Evolutionary conservation across 306 rosid genomes (phyloP).

Genomic region (Abrus precatorius): DNA sequence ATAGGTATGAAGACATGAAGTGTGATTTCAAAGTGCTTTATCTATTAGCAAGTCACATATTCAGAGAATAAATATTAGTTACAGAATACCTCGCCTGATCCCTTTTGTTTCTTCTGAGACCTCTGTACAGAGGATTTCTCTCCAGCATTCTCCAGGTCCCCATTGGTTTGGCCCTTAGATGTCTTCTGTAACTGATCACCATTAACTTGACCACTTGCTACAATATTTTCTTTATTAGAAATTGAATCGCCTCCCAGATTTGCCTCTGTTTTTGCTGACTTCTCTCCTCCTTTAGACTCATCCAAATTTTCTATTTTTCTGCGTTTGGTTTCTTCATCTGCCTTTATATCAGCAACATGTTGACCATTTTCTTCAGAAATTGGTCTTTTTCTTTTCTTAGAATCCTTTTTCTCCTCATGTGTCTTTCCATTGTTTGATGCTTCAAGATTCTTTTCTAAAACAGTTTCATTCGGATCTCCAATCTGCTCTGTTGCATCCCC

Average conservation of each 20-base stretch:
- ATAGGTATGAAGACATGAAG: neutral
- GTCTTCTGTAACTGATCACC: conserved; percentile 38
- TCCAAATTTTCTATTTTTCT: conserved; percentile 58
- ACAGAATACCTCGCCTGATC: conserved; percentile 75
- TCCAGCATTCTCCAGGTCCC: conserved; percentile 47
- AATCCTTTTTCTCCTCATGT: conserved; percentile 54
- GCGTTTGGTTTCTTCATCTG: conserved; percentile 69
- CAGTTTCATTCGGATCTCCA: conserved; percentile 48
- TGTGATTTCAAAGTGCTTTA: conserved; percentile 11
- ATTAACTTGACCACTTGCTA: conserved; percentile 27
- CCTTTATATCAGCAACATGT: conserved; percentile 51
- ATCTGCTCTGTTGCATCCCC: conserved; percentile 53
- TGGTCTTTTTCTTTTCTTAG: conserved; percentile 77
- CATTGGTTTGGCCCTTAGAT: conserved; percentile 35
- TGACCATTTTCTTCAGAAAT: conserved; percentile 61
- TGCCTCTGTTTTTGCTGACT: conserved; percentile 39
- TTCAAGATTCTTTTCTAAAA: conserved; percentile 41
- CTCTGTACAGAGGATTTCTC: conserved; percentile 60
- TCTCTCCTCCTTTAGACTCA: conserved; percentile 52
- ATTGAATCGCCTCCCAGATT: conserved; percentile 35
- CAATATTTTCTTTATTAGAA: conserved; percentile 34
- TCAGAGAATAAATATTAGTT: conserved; percentile 10
- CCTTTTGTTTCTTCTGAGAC: conserved; percentile 65
- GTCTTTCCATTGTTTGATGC: conserved; percentile 48
- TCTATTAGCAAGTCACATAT: neutral